Evolutionary conservation across 768 basidiomycete genomes (phyloP), one percentile per base, ranked within the genome.

Genomic region (Candolleomyces aberdarensis): DNA sequence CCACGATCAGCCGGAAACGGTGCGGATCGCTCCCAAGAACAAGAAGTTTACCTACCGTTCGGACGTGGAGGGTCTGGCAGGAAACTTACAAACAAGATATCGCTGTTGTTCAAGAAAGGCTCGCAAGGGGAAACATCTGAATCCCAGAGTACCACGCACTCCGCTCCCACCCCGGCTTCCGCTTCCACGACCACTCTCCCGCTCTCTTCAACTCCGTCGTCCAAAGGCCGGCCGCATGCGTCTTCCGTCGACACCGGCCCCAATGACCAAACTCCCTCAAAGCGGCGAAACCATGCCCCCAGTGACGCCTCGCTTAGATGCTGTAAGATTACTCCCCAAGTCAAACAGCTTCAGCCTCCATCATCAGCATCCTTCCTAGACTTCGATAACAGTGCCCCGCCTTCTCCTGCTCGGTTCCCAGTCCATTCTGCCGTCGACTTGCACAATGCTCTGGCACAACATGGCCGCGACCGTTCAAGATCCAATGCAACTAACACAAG

Each of bases 1-100:
- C 91, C 92, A 17, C 80, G 86, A 62, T 92, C 90, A 43, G 88
- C 89, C 41, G 89, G 90, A 5, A 87, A 80, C 32, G 88, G 80
- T 57, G 82, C 85, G 58, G 87, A 89, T 26, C 74, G 68, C 22
- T 66, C 70, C 31, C 62, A 70, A 48, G 76, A 81, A 40, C 64
- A 66, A 49, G 70, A 76, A 22, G 54, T 66, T 5, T 59, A 72
- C 40, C 61, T 75, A 31, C 56, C 71, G 17, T 69, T 72, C 64
- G 74, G 75, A 20, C 71, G 76, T 63, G 74, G 71, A 22, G 75
- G 74, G 11, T 64, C 74, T 11, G 73, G 72, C 36, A 74, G 77
- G 52, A 86, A 78, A 65, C 72, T 89, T 4, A 81, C 82, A 29
- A 85, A 86, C 72, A 92, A 92, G 71, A 82, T 90, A 59, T 91